Evolutionary conservation across 805 yeast genomes (phyloP).

Genomic region (Brettanomyces sp.): DNA sequence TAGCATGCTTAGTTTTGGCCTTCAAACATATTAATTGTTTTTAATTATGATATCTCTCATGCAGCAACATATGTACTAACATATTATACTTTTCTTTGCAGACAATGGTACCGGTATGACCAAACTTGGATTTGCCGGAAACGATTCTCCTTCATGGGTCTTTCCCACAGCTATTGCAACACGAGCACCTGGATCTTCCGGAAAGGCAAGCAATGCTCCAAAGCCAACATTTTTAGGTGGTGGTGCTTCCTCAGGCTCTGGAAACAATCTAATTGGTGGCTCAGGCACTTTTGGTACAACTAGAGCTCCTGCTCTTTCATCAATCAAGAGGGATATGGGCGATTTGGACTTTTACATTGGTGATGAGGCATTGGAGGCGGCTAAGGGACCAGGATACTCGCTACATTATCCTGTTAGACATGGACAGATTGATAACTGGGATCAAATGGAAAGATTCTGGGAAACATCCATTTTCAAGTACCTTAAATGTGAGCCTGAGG

Average conservation of each 20-base stretch:
- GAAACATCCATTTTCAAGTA: conserved; percentile 94
- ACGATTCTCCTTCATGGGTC: conserved; percentile 94
- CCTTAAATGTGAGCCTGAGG: conserved; percentile 96
- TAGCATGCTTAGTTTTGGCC: too few species aligned
- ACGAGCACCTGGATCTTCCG: conserved; percentile 35
- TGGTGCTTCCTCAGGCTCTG: conserved; percentile 8
- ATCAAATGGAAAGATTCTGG: conserved; percentile 99
- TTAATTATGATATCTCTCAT: too few species aligned
- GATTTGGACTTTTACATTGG: conserved; percentile 93
- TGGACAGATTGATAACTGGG: conserved; percentile 99
- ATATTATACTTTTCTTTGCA: conserved; percentile 4
- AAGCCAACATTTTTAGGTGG: conserved; percentile 36
- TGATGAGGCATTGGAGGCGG: conserved; percentile 85
- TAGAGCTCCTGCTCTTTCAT: conserved; percentile 16
- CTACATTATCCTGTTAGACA: conserved; percentile 90
- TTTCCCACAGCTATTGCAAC: conserved; percentile 97
- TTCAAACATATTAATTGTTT: too few species aligned
- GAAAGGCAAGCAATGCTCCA: conserved; percentile 33
- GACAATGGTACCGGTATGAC: conserved; percentile 95
- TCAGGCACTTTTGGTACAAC: conserved; percentile 35
- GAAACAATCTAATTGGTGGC: conserved; percentile 1
- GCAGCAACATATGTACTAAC: conserved; percentile 1
- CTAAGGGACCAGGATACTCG: conserved; percentile 85
- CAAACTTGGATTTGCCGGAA: conserved; percentile 96
- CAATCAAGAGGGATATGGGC: conserved; percentile 72